These are phyloP conservation scores for Pseudogymnoascus sp. DNA, from an alignment of 2,329 filamentous ascomycete species.

Conservation along the genomic window DNA sequence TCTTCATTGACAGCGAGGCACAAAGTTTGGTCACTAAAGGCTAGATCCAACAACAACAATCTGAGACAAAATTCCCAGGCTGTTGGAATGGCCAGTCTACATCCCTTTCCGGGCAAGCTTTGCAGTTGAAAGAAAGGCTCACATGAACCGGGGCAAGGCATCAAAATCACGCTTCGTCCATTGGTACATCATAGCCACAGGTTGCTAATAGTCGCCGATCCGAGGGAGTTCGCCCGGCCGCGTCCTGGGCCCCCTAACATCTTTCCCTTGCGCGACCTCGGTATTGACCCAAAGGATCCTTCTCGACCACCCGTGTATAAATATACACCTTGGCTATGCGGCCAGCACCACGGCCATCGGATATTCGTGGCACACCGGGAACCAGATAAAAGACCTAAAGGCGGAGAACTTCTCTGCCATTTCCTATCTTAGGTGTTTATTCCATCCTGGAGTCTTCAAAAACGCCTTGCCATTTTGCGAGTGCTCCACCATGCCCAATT, in stretches of 20 bases:
- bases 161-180: background rate
- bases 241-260: background rate
- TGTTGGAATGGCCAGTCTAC: background rate
- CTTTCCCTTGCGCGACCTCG: background rate
- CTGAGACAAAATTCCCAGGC: background rate
- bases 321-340: constrained; percentile 2
- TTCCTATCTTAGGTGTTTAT: constrained; percentile 9
- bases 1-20: background rate
- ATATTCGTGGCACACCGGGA: background rate
- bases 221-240: background rate
- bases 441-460: constrained; percentile 11
- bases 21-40: background rate
- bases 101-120: constrained; percentile 1
- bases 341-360: background rate
- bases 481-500: constrained; percentile 5
- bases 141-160: background rate
- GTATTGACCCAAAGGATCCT: background rate
- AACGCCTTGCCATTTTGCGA: constrained; percentile 20
- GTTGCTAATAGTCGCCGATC: background rate
- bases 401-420: constrained; percentile 7
- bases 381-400: constrained; percentile 4
- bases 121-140: background rate
- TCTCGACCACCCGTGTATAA: background rate
- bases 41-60: constrained; percentile 5
- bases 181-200: background rate